Evolutionary conservation across 139 green algal genomes (phyloP).

Genomic region (Chlorella sp.): DNA sequence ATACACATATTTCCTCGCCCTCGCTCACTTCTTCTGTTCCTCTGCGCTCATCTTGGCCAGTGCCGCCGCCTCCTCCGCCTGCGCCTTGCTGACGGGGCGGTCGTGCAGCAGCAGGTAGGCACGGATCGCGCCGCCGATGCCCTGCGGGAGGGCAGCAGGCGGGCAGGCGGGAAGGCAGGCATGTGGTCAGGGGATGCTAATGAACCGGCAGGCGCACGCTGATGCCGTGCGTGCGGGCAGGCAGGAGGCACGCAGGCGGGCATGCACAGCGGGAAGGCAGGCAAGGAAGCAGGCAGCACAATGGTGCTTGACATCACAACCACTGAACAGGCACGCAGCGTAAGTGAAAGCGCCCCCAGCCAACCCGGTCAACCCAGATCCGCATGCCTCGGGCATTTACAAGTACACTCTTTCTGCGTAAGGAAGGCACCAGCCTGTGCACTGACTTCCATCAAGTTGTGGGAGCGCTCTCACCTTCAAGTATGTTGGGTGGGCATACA

Average conservation of each 20-base stretch:
- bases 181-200: not conserved
- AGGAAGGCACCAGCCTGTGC: too few relatives aligned
- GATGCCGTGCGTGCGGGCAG: too few relatives aligned
- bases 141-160: conserved; percentile 46
- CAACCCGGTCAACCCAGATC: too few relatives aligned
- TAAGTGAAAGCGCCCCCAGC: too few relatives aligned
- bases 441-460: not conserved
- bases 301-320: too few relatives aligned
- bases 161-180: not conserved
- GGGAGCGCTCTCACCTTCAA: not conserved
- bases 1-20: not conserved
- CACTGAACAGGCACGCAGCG: too few relatives aligned
- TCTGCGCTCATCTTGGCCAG: conserved; percentile 75
- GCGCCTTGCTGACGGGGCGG: conserved; percentile 32
- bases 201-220: not conserved
- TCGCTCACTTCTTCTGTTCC: conserved; percentile 69
- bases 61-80: conserved; percentile 62
- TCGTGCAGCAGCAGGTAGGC: conserved; percentile 82
- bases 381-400: too few relatives aligned
- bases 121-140: conserved; percentile 74
- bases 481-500: conserved; percentile 38
- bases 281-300: not conserved
- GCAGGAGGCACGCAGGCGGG: too few relatives aligned
- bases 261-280: not conserved
- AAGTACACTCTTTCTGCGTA: too few relatives aligned